Evolutionary conservation across 179 eudicot species (phyloP).

Genomic region (Spergularia azorica): DNA sequence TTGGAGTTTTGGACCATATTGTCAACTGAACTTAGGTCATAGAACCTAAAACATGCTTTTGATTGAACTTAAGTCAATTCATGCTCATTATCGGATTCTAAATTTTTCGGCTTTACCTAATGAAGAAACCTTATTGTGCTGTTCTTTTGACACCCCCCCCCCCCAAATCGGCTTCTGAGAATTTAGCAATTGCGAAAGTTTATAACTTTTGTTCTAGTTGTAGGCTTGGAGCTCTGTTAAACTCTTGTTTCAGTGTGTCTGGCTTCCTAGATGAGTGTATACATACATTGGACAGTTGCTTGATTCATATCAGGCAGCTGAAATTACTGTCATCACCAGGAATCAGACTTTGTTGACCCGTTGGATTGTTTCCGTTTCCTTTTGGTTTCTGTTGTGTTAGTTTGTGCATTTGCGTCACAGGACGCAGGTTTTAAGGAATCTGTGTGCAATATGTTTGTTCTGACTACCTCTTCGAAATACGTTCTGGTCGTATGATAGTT

Average conservation of each 20-base stretch:
- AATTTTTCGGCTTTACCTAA: too few relatives aligned
- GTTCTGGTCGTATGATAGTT: not conserved
- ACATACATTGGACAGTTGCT: slow-evolving; percentile 1
- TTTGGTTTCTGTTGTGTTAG: not conserved
- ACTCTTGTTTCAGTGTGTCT: not conserved
- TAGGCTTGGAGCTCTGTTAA: not conserved
- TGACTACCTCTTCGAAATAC: not conserved
- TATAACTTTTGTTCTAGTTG: not conserved
- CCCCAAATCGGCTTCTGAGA: not conserved
- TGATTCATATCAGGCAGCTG: not conserved
- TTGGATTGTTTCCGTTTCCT: not conserved
- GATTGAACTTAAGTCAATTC: not conserved
- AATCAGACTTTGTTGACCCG: not conserved
- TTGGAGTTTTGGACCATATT: not conserved
- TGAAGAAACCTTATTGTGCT: too few relatives aligned
- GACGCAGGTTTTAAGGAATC: not conserved
- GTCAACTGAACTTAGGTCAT: too few relatives aligned
- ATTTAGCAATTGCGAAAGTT: slow-evolving; percentile 1
- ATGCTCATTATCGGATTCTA: too few relatives aligned
- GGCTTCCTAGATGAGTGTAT: slow-evolving; percentile 6
- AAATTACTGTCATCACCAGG: not conserved
- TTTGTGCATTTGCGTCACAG: slow-evolving; percentile 5
- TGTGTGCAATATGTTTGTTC: not conserved
- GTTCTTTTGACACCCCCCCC: too few relatives aligned
- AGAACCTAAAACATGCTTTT: not conserved